Evolutionary conservation across 1,139 yeast genomes (phyloP).

Genomic region (Kluyveromyces sp.): DNA sequence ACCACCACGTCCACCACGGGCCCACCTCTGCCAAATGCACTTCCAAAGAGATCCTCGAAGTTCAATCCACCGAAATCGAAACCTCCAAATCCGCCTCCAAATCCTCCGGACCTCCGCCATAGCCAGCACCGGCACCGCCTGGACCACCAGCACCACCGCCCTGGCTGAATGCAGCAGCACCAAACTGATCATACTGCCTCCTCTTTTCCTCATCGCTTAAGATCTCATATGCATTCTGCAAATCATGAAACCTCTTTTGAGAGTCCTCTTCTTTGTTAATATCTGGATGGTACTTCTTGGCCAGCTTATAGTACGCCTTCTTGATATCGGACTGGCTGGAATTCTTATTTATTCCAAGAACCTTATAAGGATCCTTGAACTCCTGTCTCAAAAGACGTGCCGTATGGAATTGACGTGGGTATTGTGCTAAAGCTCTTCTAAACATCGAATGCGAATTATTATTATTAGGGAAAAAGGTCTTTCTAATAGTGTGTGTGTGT

Average conservation of each 20-base stretch:
- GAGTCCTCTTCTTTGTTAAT: constrained; percentile 87
- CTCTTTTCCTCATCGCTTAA: constrained; percentile 81
- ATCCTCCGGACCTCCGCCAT: constrained; percentile 32
- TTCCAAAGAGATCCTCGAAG: constrained; percentile 83
- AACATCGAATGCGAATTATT: constrained; percentile 1
- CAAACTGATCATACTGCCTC: constrained; percentile 86
- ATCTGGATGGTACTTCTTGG: constrained; percentile 94
- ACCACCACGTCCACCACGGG: constrained; percentile 32
- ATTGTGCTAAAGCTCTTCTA: constrained; percentile 4
- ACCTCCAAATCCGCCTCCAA: constrained; percentile 33
- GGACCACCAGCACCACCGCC: constrained; percentile 42
- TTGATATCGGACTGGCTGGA: constrained; percentile 83
- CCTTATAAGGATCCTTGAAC: constrained; percentile 70
- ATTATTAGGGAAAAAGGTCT: background rate
- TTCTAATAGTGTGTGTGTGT: background rate
- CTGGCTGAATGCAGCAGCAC: constrained; percentile 74
- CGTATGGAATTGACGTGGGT: constrained; percentile 6
- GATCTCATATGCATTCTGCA: constrained; percentile 91
- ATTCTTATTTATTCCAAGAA: constrained; percentile 63
- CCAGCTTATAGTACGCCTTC: constrained; percentile 87
- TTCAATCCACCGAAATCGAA: constrained; percentile 43
- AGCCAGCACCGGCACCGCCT: constrained; percentile 65
- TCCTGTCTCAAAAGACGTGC: constrained; percentile 4
- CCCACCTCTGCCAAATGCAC: constrained; percentile 55
- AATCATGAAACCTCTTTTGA: constrained; percentile 80